Base-by-base conservation (phyloP, 495 filamentous ascomycete genomes). In the Pyrenula aspistea region DNA sequence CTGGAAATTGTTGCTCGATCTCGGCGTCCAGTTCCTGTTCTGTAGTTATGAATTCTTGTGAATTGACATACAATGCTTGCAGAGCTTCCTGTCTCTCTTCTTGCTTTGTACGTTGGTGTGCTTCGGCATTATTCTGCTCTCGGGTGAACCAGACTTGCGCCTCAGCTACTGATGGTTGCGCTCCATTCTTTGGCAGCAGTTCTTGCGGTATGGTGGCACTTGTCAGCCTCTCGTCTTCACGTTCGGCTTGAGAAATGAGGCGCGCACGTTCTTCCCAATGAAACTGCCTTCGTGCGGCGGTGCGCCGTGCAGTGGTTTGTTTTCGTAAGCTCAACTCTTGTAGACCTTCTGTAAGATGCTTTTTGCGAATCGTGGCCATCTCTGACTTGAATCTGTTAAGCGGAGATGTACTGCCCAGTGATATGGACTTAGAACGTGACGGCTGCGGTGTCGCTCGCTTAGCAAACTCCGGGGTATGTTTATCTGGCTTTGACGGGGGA, bases 61-160 rank as follows among this genome's bases (percentile, higher is more conserved):
- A 82, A 59, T 84, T 77, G 69, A 83, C 75, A 63, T 87, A 87
- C 11, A 88, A 71, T 19, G 74, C 71, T 24, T 87, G 84, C 22
- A 88, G 56, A 24, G 73, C 59, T 22, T 80, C 70, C 49, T 71
- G 63, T 23, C 76, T 70, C 56, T 72, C 67, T 21, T 65, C 63
- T 10, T 62, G 61, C 60, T 77, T 77, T 54, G 68, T 47, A 10
- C 64, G 63, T 60, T 72, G 59, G 49, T 69, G 65, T 12, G 62
- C 59, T 51, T 71, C 69, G 53, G 75, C 54, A 12, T 71, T 73
- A 19, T 63, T 67, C 36, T 63, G 62, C 53, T 78, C 81, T 23
- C 60, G 58, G 2, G 73, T 72, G 21, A 79, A 59, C 53, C 78
- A 73, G 24, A 66, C 58, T 59, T 72, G 67, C 48, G 78, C 66